Conservation (phyloP, 371 early-diverging fungal genomes). For the Neoconidiobolus thromboides region DNA sequence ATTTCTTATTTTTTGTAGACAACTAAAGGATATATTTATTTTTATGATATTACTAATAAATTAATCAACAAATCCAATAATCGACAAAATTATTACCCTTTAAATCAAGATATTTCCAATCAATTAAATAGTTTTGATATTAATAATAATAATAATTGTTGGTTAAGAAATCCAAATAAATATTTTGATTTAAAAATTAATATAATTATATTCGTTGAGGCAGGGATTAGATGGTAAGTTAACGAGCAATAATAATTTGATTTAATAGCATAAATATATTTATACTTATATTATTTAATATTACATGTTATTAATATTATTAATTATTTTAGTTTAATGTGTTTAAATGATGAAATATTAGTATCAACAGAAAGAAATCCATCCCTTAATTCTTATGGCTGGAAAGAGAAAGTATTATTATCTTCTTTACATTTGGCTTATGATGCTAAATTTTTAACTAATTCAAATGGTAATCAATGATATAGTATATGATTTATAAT, state of each 20-base stretch:
- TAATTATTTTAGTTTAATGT: background rate
- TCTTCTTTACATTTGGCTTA: background rate
- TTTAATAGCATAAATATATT: too few species aligned
- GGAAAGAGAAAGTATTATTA: slow-evolving; percentile 4
- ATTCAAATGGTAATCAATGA: background rate
- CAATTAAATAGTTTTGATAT: too few species aligned
- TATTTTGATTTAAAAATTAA: background rate
- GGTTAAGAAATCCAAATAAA: slow-evolving; percentile 2
- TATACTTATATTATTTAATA: too few species aligned
- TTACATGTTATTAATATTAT: background rate
- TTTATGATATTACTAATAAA: background rate
- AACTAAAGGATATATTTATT: background rate
- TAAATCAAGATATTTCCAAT: too few species aligned
- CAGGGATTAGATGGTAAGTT: slow-evolving; percentile 5
- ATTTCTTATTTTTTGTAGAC: background rate
- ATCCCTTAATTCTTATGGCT: slow-evolving; percentile 1
- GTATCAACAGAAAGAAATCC: slow-evolving; percentile 3
- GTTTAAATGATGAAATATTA: slow-evolving; percentile 1
- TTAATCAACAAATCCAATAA: too few species aligned
- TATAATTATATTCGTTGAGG: background rate
- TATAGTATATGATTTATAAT: background rate
- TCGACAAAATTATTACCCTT: too few species aligned
- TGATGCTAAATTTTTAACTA: background rate
- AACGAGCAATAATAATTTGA: background rate
- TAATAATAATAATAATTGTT: background rate